Evolutionary conservation across 345 rosid genomes (phyloP).

Genomic region (Kernera saxatilis): DNA sequence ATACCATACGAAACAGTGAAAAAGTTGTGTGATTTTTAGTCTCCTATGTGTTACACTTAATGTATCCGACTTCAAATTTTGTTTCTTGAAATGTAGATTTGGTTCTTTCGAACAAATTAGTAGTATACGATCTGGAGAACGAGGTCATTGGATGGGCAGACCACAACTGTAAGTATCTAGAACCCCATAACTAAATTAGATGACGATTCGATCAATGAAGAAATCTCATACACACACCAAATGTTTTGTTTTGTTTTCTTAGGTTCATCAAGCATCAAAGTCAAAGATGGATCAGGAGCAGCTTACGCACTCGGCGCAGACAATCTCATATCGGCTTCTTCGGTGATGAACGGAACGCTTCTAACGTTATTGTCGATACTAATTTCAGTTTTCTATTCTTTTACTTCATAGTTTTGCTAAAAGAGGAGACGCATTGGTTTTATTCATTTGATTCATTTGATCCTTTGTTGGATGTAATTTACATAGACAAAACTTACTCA

Average conservation of each 20-base stretch:
- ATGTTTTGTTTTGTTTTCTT: neutral
- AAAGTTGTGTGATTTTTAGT: neutral
- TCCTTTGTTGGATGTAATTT: conserved; percentile 18
- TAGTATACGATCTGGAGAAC: conserved; percentile 71
- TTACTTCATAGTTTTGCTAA: conserved; percentile 28
- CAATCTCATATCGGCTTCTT: conserved; percentile 40
- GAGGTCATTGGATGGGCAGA: conserved; percentile 86
- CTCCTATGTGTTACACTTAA: neutral
- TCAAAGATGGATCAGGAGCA: conserved; percentile 50
- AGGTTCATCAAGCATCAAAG: conserved; percentile 78
- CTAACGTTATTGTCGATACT: conserved; percentile 36
- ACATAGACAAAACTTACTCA: conserved; percentile 15
- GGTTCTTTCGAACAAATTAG: conserved; percentile 87
- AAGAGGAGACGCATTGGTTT: neutral
- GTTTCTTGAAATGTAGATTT: conserved; percentile 50
- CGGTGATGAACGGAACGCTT: conserved; percentile 9
- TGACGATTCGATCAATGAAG: neutral
- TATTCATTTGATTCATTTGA: conserved; percentile 9
- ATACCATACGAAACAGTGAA: neutral
- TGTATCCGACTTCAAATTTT: neutral
- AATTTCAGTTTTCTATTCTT: conserved; percentile 35
- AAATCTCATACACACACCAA: neutral
- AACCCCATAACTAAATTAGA: neutral
- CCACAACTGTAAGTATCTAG: conserved; percentile 68
- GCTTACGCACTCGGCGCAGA: conserved; percentile 48